phyloP scores from a whole-genome alignment of 306 rosid species.

The Adenanthera pavonina region DNA sequence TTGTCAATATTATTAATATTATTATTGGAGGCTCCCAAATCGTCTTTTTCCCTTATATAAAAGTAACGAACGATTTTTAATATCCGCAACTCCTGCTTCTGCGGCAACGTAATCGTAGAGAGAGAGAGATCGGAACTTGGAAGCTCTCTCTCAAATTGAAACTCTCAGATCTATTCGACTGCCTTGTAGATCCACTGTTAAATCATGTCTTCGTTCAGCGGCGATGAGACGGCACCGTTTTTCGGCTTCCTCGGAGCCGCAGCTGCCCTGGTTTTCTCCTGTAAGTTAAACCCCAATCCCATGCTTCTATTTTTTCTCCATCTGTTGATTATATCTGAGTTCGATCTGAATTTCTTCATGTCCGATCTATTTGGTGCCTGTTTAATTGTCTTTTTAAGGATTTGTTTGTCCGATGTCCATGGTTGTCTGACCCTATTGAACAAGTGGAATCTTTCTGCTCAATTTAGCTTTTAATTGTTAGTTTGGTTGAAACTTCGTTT shows the following conservation, averaged over 20 bases:
- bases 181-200: conserved; percentile 43
- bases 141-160: conserved; percentile 26
- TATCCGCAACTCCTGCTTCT: conserved; percentile 18
- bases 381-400: background rate
- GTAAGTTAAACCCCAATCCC: conserved; percentile 45
- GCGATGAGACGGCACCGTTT: conserved; percentile 93
- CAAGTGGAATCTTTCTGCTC: conserved; percentile 35
- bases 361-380: conserved; percentile 7
- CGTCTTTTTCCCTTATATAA: no score
- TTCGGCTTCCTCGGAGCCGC: conserved; percentile 97
- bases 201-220: conserved; percentile 73
- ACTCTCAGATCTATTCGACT: conserved; percentile 49
- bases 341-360: conserved; percentile 38
- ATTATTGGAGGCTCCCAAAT: no score
- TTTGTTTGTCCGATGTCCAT: background rate
- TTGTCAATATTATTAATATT: no score
- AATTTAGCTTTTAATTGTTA: background rate
- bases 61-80: background rate
- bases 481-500: background rate
- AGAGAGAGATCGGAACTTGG: conserved; percentile 13
- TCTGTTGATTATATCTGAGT: background rate
- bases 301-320: background rate
- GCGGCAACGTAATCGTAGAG: conserved; percentile 4
- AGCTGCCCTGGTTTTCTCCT: conserved; percentile 83
- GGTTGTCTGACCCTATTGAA: background rate